phyloP scores from a whole-genome alignment of 495 filamentous ascomycete genomes.

The Aspergillus hancockii region DNA sequence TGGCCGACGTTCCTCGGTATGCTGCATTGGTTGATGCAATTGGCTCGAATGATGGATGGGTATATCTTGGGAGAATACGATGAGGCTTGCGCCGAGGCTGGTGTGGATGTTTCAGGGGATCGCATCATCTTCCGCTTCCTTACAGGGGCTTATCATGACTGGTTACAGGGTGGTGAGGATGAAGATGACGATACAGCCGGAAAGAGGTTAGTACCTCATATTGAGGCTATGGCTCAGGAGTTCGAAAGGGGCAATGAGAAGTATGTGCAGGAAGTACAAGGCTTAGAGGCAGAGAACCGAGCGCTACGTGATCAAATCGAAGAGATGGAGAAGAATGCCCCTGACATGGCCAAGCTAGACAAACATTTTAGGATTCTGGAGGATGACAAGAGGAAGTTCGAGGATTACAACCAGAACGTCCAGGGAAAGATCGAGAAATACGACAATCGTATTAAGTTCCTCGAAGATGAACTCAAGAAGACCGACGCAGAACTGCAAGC shows the following conservation, averaged over 20 bases:
- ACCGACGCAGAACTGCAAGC: conserved; percentile 73
- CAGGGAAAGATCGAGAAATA: conserved; percentile 81
- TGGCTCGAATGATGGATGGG: conserved; percentile 85
- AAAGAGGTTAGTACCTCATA: conserved; percentile 71
- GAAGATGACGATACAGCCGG: conserved; percentile 81
- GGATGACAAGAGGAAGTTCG: conserved; percentile 88
- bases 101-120: conserved; percentile 83
- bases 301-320: conserved; percentile 79
- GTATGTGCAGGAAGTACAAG: conserved; percentile 77
- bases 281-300: conserved; percentile 81
- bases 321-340: conserved; percentile 78
- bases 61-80: conserved; percentile 77
- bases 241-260: conserved; percentile 81
- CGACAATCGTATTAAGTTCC: conserved; percentile 68
- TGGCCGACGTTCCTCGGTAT: conserved; percentile 93
- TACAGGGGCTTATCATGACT: conserved; percentile 85
- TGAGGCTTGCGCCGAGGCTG: conserved; percentile 81
- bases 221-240: conserved; percentile 85
- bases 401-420: conserved; percentile 82
- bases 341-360: conserved; percentile 79
- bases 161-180: conserved; percentile 78
- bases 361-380: conserved; percentile 84
- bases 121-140: conserved; percentile 93
- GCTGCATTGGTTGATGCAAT: conserved; percentile 98
- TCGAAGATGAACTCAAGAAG: conserved; percentile 79